A percentile compares a stretch with the other conserved stretches of the same genome.
Evolutionary conservation across 2,329 filamentous ascomycete genomes (phyloP).

Genomic region (Exophiala sideris): DNA sequence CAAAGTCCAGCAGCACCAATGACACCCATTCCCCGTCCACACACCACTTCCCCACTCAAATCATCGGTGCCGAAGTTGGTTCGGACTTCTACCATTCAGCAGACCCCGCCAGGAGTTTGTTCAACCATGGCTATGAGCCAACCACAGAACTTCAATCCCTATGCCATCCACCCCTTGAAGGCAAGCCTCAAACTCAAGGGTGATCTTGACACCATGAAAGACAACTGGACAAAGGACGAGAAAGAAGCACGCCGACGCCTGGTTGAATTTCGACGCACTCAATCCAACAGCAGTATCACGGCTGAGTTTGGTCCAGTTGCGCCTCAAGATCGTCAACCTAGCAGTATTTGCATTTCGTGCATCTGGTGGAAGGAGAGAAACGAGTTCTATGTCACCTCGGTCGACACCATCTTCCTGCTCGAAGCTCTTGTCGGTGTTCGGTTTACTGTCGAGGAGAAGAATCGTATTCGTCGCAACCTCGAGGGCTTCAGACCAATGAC

Average conservation of each 20-base stretch:
- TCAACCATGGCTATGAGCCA: slow-evolving; percentile 42
- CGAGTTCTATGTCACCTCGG: slow-evolving; percentile 90
- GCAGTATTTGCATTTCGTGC: slow-evolving; percentile 93
- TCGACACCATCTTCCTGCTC: slow-evolving; percentile 93
- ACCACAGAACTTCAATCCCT: slow-evolving; percentile 62
- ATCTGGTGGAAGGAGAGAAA: slow-evolving; percentile 93
- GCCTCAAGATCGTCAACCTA: slow-evolving; percentile 71
- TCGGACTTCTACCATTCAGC: slow-evolving; percentile 64
- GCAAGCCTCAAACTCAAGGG: slow-evolving; percentile 81
- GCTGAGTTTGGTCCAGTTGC: slow-evolving; percentile 76
- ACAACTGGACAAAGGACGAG: slow-evolving; percentile 80
- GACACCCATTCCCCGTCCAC: slow-evolving; percentile 35
- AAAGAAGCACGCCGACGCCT: slow-evolving; percentile 74
- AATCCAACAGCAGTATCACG: slow-evolving; percentile 76
- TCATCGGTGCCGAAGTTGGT: slow-evolving; percentile 59
- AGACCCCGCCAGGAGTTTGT: slow-evolving; percentile 49
- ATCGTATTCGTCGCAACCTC: slow-evolving; percentile 89
- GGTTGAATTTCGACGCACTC: slow-evolving; percentile 81
- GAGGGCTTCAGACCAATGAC: slow-evolving; percentile 91
- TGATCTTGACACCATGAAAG: slow-evolving; percentile 78
- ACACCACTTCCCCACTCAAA: slow-evolving; percentile 44
- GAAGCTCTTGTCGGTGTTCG: slow-evolving; percentile 82
- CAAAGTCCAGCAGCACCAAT: slow-evolving; percentile 44
- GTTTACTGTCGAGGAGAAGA: slow-evolving; percentile 97
- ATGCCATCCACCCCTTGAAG: slow-evolving; percentile 74